Conservation (phyloP, 202 grass and related monocot genomes). For the Musa balbisiana region DNA sequence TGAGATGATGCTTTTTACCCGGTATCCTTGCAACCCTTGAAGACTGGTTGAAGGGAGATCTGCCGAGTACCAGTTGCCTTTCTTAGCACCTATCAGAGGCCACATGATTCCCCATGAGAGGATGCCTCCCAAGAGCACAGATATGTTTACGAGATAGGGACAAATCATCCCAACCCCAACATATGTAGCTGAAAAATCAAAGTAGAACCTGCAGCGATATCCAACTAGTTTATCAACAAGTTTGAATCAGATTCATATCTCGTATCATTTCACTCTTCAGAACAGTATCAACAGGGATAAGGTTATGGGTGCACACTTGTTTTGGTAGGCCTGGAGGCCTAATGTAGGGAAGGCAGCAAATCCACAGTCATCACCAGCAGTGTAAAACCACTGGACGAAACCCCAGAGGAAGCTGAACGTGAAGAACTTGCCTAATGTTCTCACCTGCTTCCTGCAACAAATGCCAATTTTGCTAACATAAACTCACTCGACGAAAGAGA, state of each 20-base stretch:
- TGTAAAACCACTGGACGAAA: conserved; percentile 72
- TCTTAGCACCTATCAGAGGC: conserved; percentile 59
- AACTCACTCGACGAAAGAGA: neutral
- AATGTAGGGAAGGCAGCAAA: conserved; percentile 61
- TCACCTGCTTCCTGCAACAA: conserved; percentile 52
- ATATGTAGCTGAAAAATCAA: conserved; percentile 84
- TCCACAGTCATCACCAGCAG: conserved; percentile 50
- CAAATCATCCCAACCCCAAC: conserved; percentile 87
- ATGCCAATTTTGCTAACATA: neutral
- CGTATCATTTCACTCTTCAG: no score
- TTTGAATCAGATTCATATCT: no score
- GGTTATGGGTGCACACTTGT: conserved; percentile 28
- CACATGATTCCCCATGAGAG: conserved; percentile 90
- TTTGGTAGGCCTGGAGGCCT: conserved; percentile 56
- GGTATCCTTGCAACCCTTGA: no score
- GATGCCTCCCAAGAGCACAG: conserved; percentile 57
- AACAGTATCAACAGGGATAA: neutral
- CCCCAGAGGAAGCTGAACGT: conserved; percentile 61
- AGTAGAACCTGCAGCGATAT: conserved; percentile 54
- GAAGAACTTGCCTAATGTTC: conserved; percentile 51
- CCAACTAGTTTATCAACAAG: conserved; percentile 3
- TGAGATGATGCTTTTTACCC: no score
- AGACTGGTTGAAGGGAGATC: no score
- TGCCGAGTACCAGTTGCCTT: conserved; percentile 28
- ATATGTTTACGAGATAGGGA: conserved; percentile 75